These are phyloP conservation scores for Meripilus lineatus DNA, from an alignment of 1,284 basidiomycete genomes.

Conservation along the genomic window DNA sequence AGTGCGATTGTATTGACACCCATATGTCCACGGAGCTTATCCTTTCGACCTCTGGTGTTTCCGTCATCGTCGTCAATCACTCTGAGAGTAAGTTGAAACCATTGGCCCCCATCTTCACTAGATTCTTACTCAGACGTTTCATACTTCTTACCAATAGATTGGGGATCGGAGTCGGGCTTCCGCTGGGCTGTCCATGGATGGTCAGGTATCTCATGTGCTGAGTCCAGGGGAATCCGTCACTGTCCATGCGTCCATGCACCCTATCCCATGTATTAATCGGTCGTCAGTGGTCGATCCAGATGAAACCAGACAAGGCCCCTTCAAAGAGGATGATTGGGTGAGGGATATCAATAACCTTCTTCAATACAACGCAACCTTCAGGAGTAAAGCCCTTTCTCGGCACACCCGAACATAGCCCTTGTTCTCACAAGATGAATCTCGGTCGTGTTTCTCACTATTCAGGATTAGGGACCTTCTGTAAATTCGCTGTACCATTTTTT, in stretches of 20 bases:
- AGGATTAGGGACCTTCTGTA: background rate
- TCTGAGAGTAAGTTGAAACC: slow-evolving; percentile 58
- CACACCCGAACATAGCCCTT: slow-evolving; percentile 59
- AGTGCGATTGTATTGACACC: slow-evolving; percentile 90
- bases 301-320: slow-evolving; percentile 41
- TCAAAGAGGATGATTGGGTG: slow-evolving; percentile 93
- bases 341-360: slow-evolving; percentile 91
- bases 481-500: too few relatives aligned
- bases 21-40: slow-evolving; percentile 90
- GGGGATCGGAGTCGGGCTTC: slow-evolving; percentile 81
- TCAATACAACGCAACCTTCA: slow-evolving; percentile 89
- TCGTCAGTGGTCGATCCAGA: slow-evolving; percentile 59
- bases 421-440: slow-evolving; percentile 8
- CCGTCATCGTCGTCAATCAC: slow-evolving; percentile 82
- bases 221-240: slow-evolving; percentile 82
- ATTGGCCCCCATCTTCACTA: background rate
- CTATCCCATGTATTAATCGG: slow-evolving; percentile 90
- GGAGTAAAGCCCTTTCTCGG: slow-evolving; percentile 76
- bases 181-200: slow-evolving; percentile 91
- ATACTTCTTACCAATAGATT: slow-evolving; percentile 54
- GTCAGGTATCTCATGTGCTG: slow-evolving; percentile 77
- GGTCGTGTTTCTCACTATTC: too few relatives aligned
- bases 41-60: slow-evolving; percentile 89
- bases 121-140: slow-evolving; percentile 2
- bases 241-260: slow-evolving; percentile 82